phyloP scores from a whole-genome alignment of 2,329 filamentous ascomycete genomes.

The Claviceps paspali region DNA sequence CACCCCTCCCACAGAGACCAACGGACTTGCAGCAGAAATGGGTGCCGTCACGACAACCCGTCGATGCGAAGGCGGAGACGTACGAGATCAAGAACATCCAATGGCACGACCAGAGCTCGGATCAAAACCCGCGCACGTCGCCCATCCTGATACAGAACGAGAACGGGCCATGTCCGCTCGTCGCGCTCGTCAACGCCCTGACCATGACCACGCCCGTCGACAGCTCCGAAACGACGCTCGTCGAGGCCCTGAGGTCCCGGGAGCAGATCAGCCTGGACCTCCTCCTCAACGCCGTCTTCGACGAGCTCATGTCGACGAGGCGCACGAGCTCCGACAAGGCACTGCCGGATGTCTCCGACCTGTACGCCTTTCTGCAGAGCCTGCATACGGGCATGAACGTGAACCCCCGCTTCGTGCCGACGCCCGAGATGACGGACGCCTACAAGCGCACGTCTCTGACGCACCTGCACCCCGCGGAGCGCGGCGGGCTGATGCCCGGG shows the following conservation, averaged over 20 bases:
- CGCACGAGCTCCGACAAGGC: slow-evolving; percentile 45
- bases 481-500: slow-evolving; percentile 41
- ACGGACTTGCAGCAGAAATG: slow-evolving; percentile 16
- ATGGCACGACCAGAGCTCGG: slow-evolving; percentile 55
- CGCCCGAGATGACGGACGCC: slow-evolving; percentile 27
- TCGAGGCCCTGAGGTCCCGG: slow-evolving; percentile 60
- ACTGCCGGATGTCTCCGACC: slow-evolving; percentile 72
- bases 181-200: slow-evolving; percentile 86
- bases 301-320: slow-evolving; percentile 74
- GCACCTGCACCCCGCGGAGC: slow-evolving; percentile 34
- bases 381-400: slow-evolving; percentile 97
- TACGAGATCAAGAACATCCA: slow-evolving; percentile 87
- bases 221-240: slow-evolving; percentile 48
- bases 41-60: slow-evolving; percentile 25
- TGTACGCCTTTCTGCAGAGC: slow-evolving; percentile 76
- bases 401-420: slow-evolving; percentile 72
- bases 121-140: slow-evolving; percentile 53
- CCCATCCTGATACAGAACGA: slow-evolving; percentile 85
- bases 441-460: slow-evolving; percentile 37
- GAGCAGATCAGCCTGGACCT: slow-evolving; percentile 81
- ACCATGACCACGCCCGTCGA: slow-evolving; percentile 64
- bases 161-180: slow-evolving; percentile 85
- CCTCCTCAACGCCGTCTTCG: slow-evolving; percentile 77
- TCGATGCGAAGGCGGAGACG: slow-evolving; percentile 49
- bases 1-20: slow-evolving; percentile 24